Evolutionary conservation across 192 early-diverging fungal genomes (phyloP).

Genomic region (Piromyces finnis): DNA sequence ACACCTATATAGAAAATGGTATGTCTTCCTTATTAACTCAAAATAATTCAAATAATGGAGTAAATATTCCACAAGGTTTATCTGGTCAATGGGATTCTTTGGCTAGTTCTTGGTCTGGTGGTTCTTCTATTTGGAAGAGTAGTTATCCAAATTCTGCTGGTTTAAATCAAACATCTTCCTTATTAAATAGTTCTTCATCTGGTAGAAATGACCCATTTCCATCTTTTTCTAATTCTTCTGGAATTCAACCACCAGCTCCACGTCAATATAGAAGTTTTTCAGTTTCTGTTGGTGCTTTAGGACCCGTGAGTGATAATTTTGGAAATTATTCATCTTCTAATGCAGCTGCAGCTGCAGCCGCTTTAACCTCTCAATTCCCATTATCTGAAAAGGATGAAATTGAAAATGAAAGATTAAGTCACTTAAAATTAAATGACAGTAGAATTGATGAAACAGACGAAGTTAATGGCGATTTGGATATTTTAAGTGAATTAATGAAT

Average conservation of each 20-base stretch:
- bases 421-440: neutral
- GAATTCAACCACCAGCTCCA: neutral
- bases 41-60: neutral
- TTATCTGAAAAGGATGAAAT: neutral
- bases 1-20: too few relatives aligned
- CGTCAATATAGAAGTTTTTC: neutral
- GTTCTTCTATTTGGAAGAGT: neutral
- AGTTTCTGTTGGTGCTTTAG: neutral
- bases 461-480: neutral
- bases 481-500: neutral
- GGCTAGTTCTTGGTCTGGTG: neutral
- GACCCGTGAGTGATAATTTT: neutral
- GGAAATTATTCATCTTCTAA: neutral
- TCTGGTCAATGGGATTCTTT: neutral
- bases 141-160: neutral
- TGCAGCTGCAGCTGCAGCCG: neutral
- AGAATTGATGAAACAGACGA: neutral
- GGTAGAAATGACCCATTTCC: neutral
- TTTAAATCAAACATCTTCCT: neutral
- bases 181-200: neutral
- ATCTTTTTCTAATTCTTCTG: neutral
- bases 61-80: neutral
- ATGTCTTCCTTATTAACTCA: neutral
- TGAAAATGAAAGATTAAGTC: neutral
- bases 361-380: neutral